phyloP scores from a whole-genome alignment of 2,329 filamentous ascomycete genomes.

The Cordyceps sp. region DNA sequence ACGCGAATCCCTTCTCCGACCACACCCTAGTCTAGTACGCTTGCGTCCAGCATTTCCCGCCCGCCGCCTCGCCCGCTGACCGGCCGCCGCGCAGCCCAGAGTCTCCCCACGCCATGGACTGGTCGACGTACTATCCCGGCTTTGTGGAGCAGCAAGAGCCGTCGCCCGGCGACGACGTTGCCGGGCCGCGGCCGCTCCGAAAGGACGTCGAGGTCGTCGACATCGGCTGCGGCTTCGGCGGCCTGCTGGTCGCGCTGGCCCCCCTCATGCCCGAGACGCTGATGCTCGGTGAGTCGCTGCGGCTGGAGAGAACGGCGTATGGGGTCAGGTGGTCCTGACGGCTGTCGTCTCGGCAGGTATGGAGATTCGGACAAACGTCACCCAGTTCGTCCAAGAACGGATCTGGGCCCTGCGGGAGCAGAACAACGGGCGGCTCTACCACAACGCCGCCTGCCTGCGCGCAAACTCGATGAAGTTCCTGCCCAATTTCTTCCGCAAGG shows the following conservation, averaged over 20 bases:
- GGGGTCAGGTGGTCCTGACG: neutral
- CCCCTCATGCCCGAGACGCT: slow-evolving; percentile 68
- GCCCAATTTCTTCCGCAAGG: slow-evolving; percentile 84
- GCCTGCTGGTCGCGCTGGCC: slow-evolving; percentile 70
- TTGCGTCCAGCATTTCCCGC: too few species aligned
- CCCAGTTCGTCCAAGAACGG: slow-evolving; percentile 78
- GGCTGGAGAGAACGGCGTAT: neutral
- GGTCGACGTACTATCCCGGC: slow-evolving; percentile 68
- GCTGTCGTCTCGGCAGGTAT: slow-evolving; percentile 45
- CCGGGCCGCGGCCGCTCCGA: slow-evolving; percentile 11
- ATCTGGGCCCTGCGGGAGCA: slow-evolving; percentile 66
- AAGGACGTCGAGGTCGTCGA: slow-evolving; percentile 83
- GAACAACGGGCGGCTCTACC: slow-evolving; percentile 42
- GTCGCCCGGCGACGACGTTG: too few species aligned
- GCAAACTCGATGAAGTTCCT: slow-evolving; percentile 98
- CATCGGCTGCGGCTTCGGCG: slow-evolving; percentile 94
- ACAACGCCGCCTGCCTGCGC: slow-evolving; percentile 78
- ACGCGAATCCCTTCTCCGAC: slow-evolving; percentile 96
- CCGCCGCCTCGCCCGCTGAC: too few species aligned
- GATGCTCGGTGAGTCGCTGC: slow-evolving; percentile 49
- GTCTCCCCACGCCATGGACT: slow-evolving; percentile 75
- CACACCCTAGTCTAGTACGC: slow-evolving; percentile 72
- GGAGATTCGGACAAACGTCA: slow-evolving; percentile 82
- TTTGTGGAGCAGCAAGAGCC: slow-evolving; percentile 31
- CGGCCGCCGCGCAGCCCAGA: slow-evolving; percentile 51